Evolutionary conservation across 2,329 filamentous ascomycete species (phyloP).

Genomic region (Aureobasidium sp.): DNA sequence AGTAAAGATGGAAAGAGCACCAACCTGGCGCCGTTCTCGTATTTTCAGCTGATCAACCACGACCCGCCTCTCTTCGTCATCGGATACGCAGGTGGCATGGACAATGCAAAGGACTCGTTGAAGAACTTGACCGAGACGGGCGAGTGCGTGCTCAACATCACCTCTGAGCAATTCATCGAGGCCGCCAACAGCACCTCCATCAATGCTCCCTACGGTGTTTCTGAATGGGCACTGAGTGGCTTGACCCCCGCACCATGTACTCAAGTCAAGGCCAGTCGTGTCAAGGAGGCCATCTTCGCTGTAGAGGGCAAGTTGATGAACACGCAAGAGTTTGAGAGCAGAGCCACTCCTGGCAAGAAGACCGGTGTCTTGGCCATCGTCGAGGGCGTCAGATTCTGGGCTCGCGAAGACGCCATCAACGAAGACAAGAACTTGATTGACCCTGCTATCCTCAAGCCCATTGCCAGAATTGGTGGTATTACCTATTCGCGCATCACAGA

Average conservation of each 20-base stretch:
- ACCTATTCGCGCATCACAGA: conserved; percentile 67
- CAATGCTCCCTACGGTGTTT: conserved; percentile 67
- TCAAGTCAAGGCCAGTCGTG: conserved; percentile 61
- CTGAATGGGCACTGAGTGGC: conserved; percentile 73
- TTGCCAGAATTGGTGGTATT: conserved; percentile 77
- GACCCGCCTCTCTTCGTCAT: conserved; percentile 78
- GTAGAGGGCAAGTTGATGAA: conserved; percentile 74
- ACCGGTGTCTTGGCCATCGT: conserved; percentile 67
- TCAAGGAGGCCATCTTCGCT: conserved; percentile 73
- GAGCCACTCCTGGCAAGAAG: conserved; percentile 61
- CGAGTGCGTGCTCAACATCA: conserved; percentile 77
- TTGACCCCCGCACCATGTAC: conserved; percentile 60
- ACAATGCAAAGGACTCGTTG: conserved; percentile 68
- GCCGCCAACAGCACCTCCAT: conserved; percentile 76
- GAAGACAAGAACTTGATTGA: conserved; percentile 67
- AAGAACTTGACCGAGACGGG: conserved; percentile 61
- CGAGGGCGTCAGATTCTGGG: conserved; percentile 84
- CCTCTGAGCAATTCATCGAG: conserved; percentile 76
- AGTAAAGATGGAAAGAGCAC: conserved; percentile 53
- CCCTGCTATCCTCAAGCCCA: conserved; percentile 62
- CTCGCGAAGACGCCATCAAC: conserved; percentile 77
- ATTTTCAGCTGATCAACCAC: conserved; percentile 74
- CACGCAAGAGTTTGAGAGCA: conserved; percentile 68
- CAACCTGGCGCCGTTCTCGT: conserved; percentile 83
- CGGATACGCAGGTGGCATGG: conserved; percentile 49